Evolutionary conservation across 805 yeast species (phyloP).

Genomic region (Yamadazyma insecticola): DNA sequence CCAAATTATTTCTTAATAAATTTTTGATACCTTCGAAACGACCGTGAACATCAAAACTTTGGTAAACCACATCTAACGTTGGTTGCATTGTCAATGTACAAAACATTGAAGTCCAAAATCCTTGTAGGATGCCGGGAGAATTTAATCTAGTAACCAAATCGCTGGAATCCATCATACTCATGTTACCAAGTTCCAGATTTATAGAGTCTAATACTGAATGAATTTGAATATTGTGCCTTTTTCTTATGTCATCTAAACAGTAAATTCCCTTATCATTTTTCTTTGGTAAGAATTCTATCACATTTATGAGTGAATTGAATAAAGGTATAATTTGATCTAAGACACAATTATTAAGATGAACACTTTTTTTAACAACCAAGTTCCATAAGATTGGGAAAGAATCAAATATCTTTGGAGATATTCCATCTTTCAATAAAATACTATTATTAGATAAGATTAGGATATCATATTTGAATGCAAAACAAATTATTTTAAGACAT

Average conservation of each 20-base stretch:
- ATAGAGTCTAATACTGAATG: no score
- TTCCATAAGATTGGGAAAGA: constrained; percentile 30
- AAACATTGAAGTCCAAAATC: constrained; percentile 72
- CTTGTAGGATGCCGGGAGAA: constrained; percentile 41
- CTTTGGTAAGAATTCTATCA: no score
- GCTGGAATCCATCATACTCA: constrained; percentile 27
- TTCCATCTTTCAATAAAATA: constrained; percentile 13
- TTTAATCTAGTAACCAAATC: constrained; percentile 18
- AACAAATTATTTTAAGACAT: constrained; percentile 3
- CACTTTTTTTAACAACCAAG: constrained; percentile 1
- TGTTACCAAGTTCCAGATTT: no score
- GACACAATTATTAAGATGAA: no score
- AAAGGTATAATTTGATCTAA: no score
- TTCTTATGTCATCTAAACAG: no score
- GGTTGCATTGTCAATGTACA: constrained; percentile 65
- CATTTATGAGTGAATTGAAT: no score
- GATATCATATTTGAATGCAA: constrained; percentile 41
- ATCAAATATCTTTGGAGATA: constrained; percentile 26
- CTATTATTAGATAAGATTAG: constrained; percentile 28
- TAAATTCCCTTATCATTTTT: no score
- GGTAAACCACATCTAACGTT: constrained; percentile 67
- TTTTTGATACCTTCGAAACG: constrained; percentile 69
- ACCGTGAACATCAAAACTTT: constrained; percentile 65
- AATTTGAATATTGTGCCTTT: no score
- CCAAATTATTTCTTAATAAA: constrained; percentile 41